These are phyloP conservation scores for Beta macrorhiza DNA, from an alignment of 179 eudicot species.

Conservation along the genomic window DNA sequence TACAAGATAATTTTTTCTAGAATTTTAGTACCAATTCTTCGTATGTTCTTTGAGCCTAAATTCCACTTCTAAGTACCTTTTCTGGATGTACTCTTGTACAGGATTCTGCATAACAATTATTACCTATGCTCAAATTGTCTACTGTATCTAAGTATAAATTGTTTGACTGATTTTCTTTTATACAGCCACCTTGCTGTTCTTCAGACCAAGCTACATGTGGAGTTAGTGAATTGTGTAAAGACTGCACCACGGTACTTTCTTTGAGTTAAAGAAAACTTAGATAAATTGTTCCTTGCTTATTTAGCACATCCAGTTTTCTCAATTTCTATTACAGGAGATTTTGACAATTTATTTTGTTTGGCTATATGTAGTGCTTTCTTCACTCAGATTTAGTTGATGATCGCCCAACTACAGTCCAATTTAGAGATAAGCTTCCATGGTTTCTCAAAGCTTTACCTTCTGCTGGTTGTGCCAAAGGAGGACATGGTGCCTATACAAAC, in stretches of 20 bases:
- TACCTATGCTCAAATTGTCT: conserved; percentile 6
- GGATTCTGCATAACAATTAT: too few relatives aligned
- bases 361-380: conserved; percentile 75
- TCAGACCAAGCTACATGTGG: conserved; percentile 63
- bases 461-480: conserved; percentile 95
- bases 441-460: conserved; percentile 90
- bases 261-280: neutral
- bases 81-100: neutral
- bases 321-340: conserved; percentile 1
- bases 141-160: neutral
- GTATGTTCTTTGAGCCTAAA: neutral
- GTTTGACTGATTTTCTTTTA: conserved; percentile 14
- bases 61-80: neutral
- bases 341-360: conserved; percentile 30
- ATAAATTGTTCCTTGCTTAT: neutral
- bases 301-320: neutral
- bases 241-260: conserved; percentile 89
- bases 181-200: conserved; percentile 96
- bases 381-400: conserved; percentile 74
- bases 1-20: neutral
- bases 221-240: conserved; percentile 67
- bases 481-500: conserved; percentile 90
- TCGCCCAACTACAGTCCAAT: conserved; percentile 86
- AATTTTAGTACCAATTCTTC: neutral
- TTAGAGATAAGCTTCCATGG: conserved; percentile 95